Percentiles rank a stretch among this genome's conserved stretches.
These are phyloP conservation scores for Allium fistulosum DNA, from an alignment of 106 monocot genomes.

Conservation along the genomic window DNA sequence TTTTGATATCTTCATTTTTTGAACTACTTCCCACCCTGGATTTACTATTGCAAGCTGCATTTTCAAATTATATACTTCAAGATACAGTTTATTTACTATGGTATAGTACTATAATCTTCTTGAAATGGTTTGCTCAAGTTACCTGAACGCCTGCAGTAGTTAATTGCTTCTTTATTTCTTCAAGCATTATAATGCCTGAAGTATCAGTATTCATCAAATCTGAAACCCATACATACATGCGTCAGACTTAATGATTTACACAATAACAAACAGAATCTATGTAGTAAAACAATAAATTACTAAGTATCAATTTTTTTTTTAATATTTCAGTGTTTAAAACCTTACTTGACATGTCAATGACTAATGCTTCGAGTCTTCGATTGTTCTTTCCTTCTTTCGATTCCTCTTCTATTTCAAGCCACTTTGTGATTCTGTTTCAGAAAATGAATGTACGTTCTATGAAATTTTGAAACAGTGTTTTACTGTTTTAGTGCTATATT, in stretches of 20 bases:
- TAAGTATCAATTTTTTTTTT: no score
- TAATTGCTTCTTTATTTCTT: constrained; percentile 60
- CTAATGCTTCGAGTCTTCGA: constrained; percentile 27
- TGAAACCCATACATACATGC: constrained; percentile 14
- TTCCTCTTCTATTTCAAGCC: constrained; percentile 32
- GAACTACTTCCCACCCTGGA: constrained; percentile 63
- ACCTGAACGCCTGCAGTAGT: constrained; percentile 54
- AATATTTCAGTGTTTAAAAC: neutral
- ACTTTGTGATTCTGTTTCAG: constrained; percentile 31
- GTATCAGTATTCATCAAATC: constrained; percentile 87
- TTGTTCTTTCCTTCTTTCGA: constrained; percentile 16
- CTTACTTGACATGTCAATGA: constrained; percentile 88
- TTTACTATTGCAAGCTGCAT: constrained; percentile 60
- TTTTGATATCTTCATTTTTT: constrained; percentile 70
- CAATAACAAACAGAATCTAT: no score
- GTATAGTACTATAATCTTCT: no score
- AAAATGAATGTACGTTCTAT: neutral
- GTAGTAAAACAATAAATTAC: no score
- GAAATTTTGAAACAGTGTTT: no score
- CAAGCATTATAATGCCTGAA: constrained; percentile 47
- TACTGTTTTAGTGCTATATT: no score
- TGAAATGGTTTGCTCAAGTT: neutral
- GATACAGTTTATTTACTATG: no score
- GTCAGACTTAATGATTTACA: no score
- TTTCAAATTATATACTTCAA: neutral